These are phyloP conservation scores for Bipolaris bicolor DNA, from an alignment of 2,329 filamentous ascomycete species.

Conservation along the genomic window DNA sequence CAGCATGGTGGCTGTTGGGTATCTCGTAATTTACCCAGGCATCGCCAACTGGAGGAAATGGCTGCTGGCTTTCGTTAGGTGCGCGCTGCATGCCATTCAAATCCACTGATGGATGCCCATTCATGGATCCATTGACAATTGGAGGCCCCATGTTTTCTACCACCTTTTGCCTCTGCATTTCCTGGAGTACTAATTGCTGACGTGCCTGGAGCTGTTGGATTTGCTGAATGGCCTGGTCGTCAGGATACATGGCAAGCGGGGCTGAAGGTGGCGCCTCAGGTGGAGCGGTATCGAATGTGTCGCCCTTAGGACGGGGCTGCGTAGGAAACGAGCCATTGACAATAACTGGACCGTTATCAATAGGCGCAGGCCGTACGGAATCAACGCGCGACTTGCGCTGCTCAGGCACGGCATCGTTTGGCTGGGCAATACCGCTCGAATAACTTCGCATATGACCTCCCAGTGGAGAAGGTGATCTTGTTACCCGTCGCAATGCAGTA, in stretches of 20 bases:
- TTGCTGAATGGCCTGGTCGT: constrained; percentile 32
- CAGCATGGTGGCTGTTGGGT: constrained; percentile 29
- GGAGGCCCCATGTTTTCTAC: constrained; percentile 27
- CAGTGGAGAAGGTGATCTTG: constrained; percentile 57
- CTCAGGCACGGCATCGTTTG: constrained; percentile 17
- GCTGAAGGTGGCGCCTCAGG: constrained; percentile 25
- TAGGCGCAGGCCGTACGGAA: constrained; percentile 30
- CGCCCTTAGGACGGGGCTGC: constrained; percentile 33
- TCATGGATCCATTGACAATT: constrained; percentile 38
- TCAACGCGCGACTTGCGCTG: constrained; percentile 39
- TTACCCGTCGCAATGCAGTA: constrained; percentile 45
- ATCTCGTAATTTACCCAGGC: constrained; percentile 37
- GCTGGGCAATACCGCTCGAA: constrained; percentile 38
- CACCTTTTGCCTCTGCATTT: constrained; percentile 41
- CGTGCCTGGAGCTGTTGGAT: constrained; percentile 37
- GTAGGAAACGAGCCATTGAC: constrained; percentile 50
- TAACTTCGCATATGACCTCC: constrained; percentile 52
- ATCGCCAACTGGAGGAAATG: constrained; percentile 36
- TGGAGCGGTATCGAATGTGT: constrained; percentile 32
- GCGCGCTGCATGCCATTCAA: constrained; percentile 30
- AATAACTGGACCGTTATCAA: constrained; percentile 46
- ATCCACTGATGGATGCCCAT: constrained; percentile 23
- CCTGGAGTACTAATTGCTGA: constrained; percentile 41
- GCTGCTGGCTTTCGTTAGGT: constrained; percentile 34
- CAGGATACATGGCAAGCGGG: constrained; percentile 35